Conservation (phyloP, 2,329 filamentous ascomycete genomes). For the Pestalotiopsis sp. region DNA sequence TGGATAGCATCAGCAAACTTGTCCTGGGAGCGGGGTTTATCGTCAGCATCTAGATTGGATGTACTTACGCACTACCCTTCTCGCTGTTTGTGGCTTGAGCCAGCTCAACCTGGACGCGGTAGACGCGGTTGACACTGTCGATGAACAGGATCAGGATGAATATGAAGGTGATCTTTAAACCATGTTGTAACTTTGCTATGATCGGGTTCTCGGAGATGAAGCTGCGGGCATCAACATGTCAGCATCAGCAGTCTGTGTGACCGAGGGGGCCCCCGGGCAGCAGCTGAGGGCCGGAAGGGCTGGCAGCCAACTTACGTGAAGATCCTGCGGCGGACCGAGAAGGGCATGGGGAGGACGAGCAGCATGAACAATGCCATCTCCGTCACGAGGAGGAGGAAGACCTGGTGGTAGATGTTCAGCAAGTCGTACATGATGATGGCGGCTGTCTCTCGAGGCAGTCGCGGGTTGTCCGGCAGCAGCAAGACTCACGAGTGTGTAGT, state of each 20-base stretch:
- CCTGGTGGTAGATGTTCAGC: constrained; percentile 51
- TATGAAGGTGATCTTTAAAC: constrained; percentile 98
- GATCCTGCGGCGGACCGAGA: constrained; percentile 80
- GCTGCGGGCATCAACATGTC: constrained; percentile 41
- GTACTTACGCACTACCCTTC: constrained; percentile 49
- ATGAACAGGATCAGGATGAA: constrained; percentile 98
- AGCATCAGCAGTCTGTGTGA: constrained; percentile 5
- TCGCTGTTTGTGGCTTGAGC: constrained; percentile 68
- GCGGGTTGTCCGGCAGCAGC: not conserved
- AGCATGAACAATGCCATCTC: constrained; percentile 84
- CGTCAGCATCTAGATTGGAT: not conserved
- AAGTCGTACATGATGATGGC: constrained; percentile 12
- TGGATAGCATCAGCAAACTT: not conserved
- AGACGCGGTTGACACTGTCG: constrained; percentile 94
- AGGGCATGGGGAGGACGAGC: constrained; percentile 85
- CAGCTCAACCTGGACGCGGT: constrained; percentile 92
- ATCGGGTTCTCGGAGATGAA: constrained; percentile 90
- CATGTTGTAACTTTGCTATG: constrained; percentile 94
- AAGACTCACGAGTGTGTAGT: constrained; percentile 49
- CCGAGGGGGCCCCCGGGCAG: not conserved
- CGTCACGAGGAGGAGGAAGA: constrained; percentile 79
- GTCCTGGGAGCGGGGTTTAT: not conserved
- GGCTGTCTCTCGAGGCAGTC: not conserved
- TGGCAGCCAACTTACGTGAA: constrained; percentile 61
- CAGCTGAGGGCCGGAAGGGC: not conserved